A percentile compares a stretch with the other conserved stretches of the same genome.
These are phyloP conservation scores for Mycotypha africana DNA, from an alignment of 371 early-diverging fungal genomes.

Conservation along the genomic window DNA sequence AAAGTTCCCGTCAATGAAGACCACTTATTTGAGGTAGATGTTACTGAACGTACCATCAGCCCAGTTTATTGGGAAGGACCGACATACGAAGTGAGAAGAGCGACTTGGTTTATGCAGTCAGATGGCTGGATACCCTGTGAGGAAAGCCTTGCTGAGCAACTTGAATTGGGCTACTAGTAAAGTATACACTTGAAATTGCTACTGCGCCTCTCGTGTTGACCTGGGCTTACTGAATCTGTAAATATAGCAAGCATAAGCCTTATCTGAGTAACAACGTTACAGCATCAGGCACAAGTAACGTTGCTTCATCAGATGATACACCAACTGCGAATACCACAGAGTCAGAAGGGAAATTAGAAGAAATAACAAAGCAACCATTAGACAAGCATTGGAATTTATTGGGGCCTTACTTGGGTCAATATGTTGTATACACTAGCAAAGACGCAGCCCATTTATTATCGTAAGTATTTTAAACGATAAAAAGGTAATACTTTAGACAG, in stretches of 20 bases:
- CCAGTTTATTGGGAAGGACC: slow-evolving; percentile 86
- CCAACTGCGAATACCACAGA: slow-evolving; percentile 6
- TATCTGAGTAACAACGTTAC: not conserved
- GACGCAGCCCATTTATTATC: slow-evolving; percentile 62
- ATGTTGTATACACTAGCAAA: slow-evolving; percentile 62
- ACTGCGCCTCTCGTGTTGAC: no score
- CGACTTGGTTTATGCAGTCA: slow-evolving; percentile 74
- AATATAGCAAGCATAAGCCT: slow-evolving; percentile 53
- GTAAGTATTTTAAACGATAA: slow-evolving; percentile 40
- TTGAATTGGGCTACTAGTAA: slow-evolving; percentile 78
- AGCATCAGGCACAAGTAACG: no score
- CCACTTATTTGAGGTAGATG: slow-evolving; percentile 73
- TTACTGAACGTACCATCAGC: slow-evolving; percentile 59
- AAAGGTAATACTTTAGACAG: no score
- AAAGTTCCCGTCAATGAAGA: slow-evolving; percentile 67
- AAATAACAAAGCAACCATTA: slow-evolving; percentile 23
- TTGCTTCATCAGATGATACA: not conserved
- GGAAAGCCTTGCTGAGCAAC: slow-evolving; percentile 68
- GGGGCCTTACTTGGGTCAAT: slow-evolving; percentile 75
- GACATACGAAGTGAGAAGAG: slow-evolving; percentile 73
- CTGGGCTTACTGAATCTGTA: no score
- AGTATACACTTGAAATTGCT: slow-evolving; percentile 3
- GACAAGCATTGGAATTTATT: slow-evolving; percentile 66
- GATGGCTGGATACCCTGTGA: slow-evolving; percentile 77
- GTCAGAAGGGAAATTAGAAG: slow-evolving; percentile 32